These are phyloP conservation scores for Cyathus striatus DNA, from an alignment of 768 basidiomycete genomes.

Conservation along the genomic window DNA sequence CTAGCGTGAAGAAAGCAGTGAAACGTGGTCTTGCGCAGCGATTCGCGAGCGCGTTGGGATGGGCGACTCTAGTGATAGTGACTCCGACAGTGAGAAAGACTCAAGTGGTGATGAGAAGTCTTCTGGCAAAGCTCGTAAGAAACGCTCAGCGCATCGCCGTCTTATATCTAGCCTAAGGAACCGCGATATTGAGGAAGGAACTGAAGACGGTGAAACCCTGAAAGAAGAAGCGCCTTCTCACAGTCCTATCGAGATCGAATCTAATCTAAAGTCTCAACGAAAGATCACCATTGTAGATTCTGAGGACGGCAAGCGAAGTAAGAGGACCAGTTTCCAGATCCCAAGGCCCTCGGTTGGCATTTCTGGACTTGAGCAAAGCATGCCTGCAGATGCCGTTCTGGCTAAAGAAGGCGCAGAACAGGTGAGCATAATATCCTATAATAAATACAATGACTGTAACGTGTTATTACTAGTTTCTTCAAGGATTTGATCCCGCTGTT, in stretches of 20 bases:
- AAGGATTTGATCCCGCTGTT: constrained; percentile 74
- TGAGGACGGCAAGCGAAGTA: constrained; percentile 18
- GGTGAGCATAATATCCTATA: constrained; percentile 28
- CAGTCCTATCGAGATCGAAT: constrained; percentile 9
- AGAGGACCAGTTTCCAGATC: constrained; percentile 30
- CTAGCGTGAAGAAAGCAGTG: constrained; percentile 80
- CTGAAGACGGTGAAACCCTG: constrained; percentile 23
- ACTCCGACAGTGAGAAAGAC: constrained; percentile 15
- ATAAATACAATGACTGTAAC: background rate
- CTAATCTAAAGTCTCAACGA: constrained; percentile 5
- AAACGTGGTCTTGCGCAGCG: constrained; percentile 78
- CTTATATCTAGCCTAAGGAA: constrained; percentile 11
- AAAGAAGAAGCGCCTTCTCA: constrained; percentile 4
- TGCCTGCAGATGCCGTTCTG: constrained; percentile 86
- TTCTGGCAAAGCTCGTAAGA: constrained; percentile 11
- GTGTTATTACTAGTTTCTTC: constrained; percentile 53
- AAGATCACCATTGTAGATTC: background rate
- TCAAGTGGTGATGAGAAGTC: constrained; percentile 25
- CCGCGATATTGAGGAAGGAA: constrained; percentile 22
- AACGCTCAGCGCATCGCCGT: constrained; percentile 8
- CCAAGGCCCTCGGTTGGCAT: constrained; percentile 35
- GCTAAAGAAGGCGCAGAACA: constrained; percentile 71
- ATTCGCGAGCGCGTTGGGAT: constrained; percentile 73
- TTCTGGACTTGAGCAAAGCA: constrained; percentile 67
- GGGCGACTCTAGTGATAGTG: constrained; percentile 51